Evolutionary conservation across 306 rosid genomes (phyloP).

Genomic region (Ziziphus jujuba): DNA sequence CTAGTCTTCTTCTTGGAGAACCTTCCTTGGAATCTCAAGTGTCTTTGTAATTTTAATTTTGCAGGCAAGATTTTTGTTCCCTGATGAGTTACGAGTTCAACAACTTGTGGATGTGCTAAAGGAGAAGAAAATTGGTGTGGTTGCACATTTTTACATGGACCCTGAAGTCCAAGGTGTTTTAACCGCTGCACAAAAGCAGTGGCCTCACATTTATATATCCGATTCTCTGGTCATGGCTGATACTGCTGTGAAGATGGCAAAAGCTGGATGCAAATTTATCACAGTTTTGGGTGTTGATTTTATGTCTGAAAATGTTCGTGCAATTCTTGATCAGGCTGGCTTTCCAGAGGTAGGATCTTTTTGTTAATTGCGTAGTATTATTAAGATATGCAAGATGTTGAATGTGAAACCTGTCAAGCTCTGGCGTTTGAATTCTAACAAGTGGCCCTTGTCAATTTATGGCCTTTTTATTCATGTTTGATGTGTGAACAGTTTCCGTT

Average conservation of each 20-base stretch:
- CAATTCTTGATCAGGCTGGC: constrained; percentile 99
- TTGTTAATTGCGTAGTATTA: constrained; percentile 4
- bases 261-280: constrained; percentile 81
- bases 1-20: not conserved
- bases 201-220: constrained; percentile 96
- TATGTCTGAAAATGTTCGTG: constrained; percentile 97
- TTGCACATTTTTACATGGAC: constrained; percentile 99
- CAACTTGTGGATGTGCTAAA: constrained; percentile 66
- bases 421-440: not conserved
- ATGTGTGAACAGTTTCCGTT: not conserved
- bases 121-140: constrained; percentile 92
- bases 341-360: constrained; percentile 55
- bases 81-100: constrained; percentile 54
- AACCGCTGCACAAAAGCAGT: constrained; percentile 91
- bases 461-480: not conserved
- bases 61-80: constrained; percentile 86
- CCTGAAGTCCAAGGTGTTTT: constrained; percentile 94
- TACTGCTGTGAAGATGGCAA: constrained; percentile 82
- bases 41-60: constrained; percentile 36
- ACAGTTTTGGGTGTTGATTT: constrained; percentile 94
- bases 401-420: constrained; percentile 1
- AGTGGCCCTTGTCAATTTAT: not conserved
- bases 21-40: not conserved
- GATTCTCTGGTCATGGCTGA: constrained; percentile 99
- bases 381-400: constrained; percentile 5